Conservation (phyloP, 257 asterid species). For the Eustoma russellianum region DNA sequence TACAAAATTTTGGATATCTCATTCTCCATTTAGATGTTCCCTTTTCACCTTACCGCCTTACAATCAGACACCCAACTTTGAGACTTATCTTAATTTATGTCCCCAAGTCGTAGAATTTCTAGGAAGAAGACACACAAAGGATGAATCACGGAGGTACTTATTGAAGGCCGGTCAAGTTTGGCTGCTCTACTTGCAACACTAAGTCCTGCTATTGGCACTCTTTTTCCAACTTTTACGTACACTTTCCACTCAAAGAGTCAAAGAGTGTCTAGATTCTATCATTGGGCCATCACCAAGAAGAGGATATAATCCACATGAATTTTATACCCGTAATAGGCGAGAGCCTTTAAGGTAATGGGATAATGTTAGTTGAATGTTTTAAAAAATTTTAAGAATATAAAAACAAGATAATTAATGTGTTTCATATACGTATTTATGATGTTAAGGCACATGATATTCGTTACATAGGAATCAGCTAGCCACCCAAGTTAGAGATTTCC, state of each 20-base stretch:
- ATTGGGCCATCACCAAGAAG: neutral
- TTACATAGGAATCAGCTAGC: neutral
- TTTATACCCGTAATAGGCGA: too few relatives aligned
- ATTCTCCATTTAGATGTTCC: neutral
- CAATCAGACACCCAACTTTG: neutral
- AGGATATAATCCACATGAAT: neutral
- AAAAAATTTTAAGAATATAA: too few relatives aligned
- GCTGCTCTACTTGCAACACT: neutral
- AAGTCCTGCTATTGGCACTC: too few relatives aligned
- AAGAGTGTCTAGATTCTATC: neutral
- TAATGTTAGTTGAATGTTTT: too few relatives aligned
- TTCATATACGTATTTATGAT: neutral
- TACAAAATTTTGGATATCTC: neutral
- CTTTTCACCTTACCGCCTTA: neutral
- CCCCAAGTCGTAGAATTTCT: neutral
- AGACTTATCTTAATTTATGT: neutral
- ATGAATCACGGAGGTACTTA: neutral
- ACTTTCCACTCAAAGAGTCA: neutral
- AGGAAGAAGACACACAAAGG: neutral
- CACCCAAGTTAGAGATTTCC: neutral
- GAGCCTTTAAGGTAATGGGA: neutral
- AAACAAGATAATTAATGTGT: too few relatives aligned
- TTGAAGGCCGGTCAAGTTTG: slow-evolving; percentile 1
- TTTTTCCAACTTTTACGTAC: neutral
- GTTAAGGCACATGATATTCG: neutral